A percentile compares a stretch with the other conserved stretches of the same genome.
phyloP scores from a whole-genome alignment of 768 basidiomycete genomes.

The Macrolepiota albuminosa region DNA sequence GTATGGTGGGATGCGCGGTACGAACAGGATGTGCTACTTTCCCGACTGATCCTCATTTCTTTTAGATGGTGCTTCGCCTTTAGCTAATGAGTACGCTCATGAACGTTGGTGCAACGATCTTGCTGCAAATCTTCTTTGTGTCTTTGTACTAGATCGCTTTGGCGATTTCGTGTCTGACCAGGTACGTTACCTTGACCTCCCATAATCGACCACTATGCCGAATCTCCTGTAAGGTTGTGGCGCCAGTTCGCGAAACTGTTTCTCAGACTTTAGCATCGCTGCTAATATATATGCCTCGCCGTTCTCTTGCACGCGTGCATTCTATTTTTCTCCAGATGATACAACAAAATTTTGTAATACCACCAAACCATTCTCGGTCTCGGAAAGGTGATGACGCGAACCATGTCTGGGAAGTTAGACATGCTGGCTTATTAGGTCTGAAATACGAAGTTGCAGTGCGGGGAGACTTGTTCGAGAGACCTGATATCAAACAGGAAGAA shows the following conservation, averaged over 20 bases:
- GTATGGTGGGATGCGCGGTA: conserved; percentile 79
- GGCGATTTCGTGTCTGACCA: conserved; percentile 97
- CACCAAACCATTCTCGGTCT: conserved; percentile 26
- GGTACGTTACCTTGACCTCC: conserved; percentile 20
- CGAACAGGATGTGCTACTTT: conserved; percentile 6
- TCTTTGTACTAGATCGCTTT: conserved; percentile 95
- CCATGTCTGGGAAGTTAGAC: conserved; percentile 95
- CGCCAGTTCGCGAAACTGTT: conserved; percentile 94
- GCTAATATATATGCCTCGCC: conserved; percentile 82
- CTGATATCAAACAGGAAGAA: conserved; percentile 26
- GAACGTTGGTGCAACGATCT: conserved; percentile 89
- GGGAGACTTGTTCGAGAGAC: conserved; percentile 66
- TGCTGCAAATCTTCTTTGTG: conserved; percentile 78
- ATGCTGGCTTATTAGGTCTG: conserved; percentile 95
- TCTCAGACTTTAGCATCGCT: conserved; percentile 91
- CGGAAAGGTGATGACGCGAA: conserved; percentile 34
- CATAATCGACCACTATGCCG: neutral
- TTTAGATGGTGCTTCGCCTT: conserved; percentile 43
- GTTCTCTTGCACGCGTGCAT: conserved; percentile 77
- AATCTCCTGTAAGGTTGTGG: conserved; percentile 56
- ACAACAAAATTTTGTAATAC: conserved; percentile 69
- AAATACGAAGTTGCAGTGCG: conserved; percentile 98
- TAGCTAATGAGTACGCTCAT: conserved; percentile 64
- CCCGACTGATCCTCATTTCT: conserved; percentile 2
- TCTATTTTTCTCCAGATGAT: conserved; percentile 89